Base-by-base conservation (phyloP, 2,329 filamentous ascomycete genomes). In the Penicillium brevicompactum region DNA sequence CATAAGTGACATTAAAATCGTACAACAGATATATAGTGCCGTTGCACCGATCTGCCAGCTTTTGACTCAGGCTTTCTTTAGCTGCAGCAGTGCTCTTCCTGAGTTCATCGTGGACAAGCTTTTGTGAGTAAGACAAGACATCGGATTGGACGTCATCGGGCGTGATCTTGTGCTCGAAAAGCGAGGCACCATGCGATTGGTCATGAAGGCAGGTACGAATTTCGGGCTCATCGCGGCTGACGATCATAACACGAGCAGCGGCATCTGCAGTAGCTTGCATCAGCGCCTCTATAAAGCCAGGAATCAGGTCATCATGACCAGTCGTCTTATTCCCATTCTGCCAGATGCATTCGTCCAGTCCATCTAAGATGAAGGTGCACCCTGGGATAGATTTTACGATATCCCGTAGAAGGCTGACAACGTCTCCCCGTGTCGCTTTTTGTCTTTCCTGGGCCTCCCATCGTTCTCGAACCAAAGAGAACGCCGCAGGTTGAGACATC, bases 181-280 rank as follows among this genome's bases (percentile, higher is more conserved):
- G 5, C 7, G 21, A 13, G 13, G 41, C 22, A 14, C 31, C 38
- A 10, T 11, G 31, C 4, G 31, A 9, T 2, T 38, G 8, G 7
- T 22, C 31, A 8, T 21, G 24, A 30, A 44, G 27, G n/a, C 11
- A 44, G 14, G 11, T 9, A 30, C 43, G 27, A 18, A 57, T 57
- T 18, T 51, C 46, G 2, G 55, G 41, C n/a, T 57, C 55, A 42
- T 51, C 43, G 5, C 55, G 50, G 11, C 55, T 54, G 9, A 54
- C 38, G 13, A 57, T 51, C 47, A 57, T 8, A 8, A 54, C 4
- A 0, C 55, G 55, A 21, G 55, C 53, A 8, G 34, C 2, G 14
- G 55, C 51, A 31, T 11, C 31, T 1, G 34, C 5, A 2, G 11
- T 30, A 3, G 11, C 21, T 5, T 21, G 2, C 13, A 8, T 21